These are phyloP conservation scores for Verticillium nubilum DNA, from an alignment of 2,329 filamentous ascomycete genomes.

Conservation along the genomic window DNA sequence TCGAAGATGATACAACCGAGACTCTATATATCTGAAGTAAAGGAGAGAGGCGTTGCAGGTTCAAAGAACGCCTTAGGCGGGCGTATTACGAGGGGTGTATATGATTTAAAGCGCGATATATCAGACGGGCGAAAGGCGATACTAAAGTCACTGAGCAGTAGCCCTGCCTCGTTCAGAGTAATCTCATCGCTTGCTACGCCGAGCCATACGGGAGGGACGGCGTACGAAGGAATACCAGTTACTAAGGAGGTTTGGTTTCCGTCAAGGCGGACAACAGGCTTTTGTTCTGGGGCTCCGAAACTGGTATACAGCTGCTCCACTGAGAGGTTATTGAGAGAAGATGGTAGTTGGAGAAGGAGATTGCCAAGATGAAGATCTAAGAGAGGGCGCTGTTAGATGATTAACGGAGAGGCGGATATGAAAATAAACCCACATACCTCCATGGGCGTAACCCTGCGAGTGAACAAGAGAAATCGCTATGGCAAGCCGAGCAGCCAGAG, in stretches of 20 bases:
- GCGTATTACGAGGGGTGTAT: slow-evolving; percentile 21
- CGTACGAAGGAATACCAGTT: slow-evolving; percentile 21
- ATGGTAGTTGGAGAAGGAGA: slow-evolving; percentile 20
- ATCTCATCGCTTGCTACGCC: slow-evolving; percentile 25
- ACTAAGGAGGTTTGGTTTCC: slow-evolving; percentile 7
- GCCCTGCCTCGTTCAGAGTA: slow-evolving; percentile 14
- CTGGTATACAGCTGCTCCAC: slow-evolving; percentile 18
- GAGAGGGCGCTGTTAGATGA: background rate
- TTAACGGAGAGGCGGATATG: background rate
- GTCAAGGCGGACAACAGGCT: slow-evolving; percentile 15
- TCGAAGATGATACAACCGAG: slow-evolving; percentile 23
- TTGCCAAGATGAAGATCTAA: slow-evolving; percentile 28
- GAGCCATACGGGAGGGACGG: slow-evolving; percentile 25
- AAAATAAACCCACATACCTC: slow-evolving; percentile 11
- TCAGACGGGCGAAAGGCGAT: slow-evolving; percentile 23
- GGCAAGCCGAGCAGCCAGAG: slow-evolving; percentile 20
- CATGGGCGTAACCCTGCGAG: slow-evolving; percentile 22
- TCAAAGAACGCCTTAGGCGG: slow-evolving; percentile 31
- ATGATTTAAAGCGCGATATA: slow-evolving; percentile 15
- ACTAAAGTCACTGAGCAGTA: slow-evolving; percentile 27
- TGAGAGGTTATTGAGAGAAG: slow-evolving; percentile 15
- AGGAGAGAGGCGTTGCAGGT: slow-evolving; percentile 21
- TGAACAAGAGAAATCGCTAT: slow-evolving; percentile 23
- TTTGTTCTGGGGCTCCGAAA: slow-evolving; percentile 16
- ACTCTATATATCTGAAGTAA: slow-evolving; percentile 22